Percentiles rank a stretch among this genome's conserved stretches.
Conservation (phyloP, 2,329 filamentous ascomycete genomes). For the Diaporthe ilicicola region DNA sequence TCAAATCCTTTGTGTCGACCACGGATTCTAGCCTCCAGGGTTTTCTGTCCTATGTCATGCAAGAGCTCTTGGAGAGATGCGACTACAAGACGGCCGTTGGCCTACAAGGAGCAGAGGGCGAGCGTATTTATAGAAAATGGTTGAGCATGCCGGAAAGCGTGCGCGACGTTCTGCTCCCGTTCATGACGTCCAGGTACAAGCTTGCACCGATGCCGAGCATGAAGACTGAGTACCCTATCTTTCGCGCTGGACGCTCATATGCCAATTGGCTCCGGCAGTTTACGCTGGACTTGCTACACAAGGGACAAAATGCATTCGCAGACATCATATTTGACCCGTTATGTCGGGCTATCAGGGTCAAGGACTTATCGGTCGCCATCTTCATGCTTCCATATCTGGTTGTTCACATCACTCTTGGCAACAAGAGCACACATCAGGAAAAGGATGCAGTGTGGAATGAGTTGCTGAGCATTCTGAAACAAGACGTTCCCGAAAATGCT, state of each 20-base stretch:
- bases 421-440: slow-evolving; percentile 66
- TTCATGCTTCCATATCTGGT: slow-evolving; percentile 91
- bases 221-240: slow-evolving; percentile 79
- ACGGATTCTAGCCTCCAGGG: slow-evolving; percentile 89
- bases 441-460: slow-evolving; percentile 75
- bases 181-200: slow-evolving; percentile 83
- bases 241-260: slow-evolving; percentile 73
- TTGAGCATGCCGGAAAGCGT: slow-evolving; percentile 77
- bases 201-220: slow-evolving; percentile 69
- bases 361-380: slow-evolving; percentile 85
- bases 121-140: slow-evolving; percentile 78
- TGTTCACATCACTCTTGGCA: slow-evolving; percentile 82
- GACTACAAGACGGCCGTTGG: slow-evolving; percentile 70
- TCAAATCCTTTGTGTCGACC: slow-evolving; percentile 90
- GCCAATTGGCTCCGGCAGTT: slow-evolving; percentile 83
- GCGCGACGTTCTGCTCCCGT: slow-evolving; percentile 85
- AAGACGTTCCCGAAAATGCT: slow-evolving; percentile 60
- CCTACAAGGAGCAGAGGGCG: slow-evolving; percentile 57
- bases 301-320: slow-evolving; percentile 77
- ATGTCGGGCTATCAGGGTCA: slow-evolving; percentile 82
- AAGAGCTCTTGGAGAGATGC: slow-evolving; percentile 83
- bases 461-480: slow-evolving; percentile 76
- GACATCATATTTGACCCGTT: slow-evolving; percentile 82
- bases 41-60: slow-evolving; percentile 93
- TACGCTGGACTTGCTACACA: slow-evolving; percentile 82